phyloP scores from a whole-genome alignment of 768 basidiomycete genomes.

The Exidia glandulosa region DNA sequence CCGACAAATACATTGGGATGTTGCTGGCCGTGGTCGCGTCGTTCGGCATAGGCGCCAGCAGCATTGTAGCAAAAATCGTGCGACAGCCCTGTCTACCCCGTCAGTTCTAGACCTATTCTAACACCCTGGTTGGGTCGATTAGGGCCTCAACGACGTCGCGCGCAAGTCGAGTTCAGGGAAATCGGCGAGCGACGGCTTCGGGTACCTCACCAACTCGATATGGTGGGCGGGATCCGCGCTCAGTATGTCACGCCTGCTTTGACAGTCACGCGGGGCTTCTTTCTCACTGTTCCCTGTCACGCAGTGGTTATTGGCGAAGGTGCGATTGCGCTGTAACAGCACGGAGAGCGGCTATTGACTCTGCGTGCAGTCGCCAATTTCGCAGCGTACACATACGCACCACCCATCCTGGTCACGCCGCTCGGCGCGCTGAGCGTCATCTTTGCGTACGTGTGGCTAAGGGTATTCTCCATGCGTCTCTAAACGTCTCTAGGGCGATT shows the following conservation, averaged over 20 bases:
- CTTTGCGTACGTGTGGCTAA: slow-evolving; percentile 24
- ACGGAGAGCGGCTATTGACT: not conserved
- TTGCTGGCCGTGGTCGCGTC: slow-evolving; percentile 29
- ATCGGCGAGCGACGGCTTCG: slow-evolving; percentile 22
- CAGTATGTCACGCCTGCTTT: slow-evolving; percentile 24
- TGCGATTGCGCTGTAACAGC: slow-evolving; percentile 7
- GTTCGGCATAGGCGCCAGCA: slow-evolving; percentile 31
- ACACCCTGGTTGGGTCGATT: not conserved
- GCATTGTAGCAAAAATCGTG: slow-evolving; percentile 43
- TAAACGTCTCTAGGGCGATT: slow-evolving; percentile 23
- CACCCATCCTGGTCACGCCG: slow-evolving; percentile 37
- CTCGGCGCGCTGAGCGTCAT: slow-evolving; percentile 36
- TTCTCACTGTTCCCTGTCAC: not conserved
- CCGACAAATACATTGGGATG: slow-evolving; percentile 35
- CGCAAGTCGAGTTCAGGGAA: slow-evolving; percentile 7
- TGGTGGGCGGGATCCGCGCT: slow-evolving; percentile 39
- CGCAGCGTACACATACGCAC: slow-evolving; percentile 38
- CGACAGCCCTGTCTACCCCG: not conserved
- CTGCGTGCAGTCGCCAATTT: slow-evolving; percentile 31
- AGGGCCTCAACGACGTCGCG: slow-evolving; percentile 34
- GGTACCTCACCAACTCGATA: slow-evolving; percentile 32
- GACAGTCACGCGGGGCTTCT: too few species aligned
- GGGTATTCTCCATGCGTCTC: not conserved
- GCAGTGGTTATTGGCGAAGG: slow-evolving; percentile 35
- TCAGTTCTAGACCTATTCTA: not conserved